phyloP scores from a whole-genome alignment of 1,284 basidiomycete species.

The Rhodotorula sp. region DNA sequence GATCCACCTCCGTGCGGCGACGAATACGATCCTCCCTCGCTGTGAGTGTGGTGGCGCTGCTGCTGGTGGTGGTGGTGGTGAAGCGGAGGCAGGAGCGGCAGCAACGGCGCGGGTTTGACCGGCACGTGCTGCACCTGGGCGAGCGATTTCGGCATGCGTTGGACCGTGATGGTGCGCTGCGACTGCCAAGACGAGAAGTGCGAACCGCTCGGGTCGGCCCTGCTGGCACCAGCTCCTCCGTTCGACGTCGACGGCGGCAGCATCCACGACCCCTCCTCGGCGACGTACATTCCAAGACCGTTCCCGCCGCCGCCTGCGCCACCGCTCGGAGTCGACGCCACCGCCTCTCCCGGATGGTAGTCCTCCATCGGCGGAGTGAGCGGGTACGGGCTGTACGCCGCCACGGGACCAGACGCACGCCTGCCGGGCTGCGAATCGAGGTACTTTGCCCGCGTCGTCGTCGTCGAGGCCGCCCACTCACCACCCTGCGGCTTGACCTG shows the following conservation, averaged over 20 bases:
- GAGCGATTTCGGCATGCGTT: neutral
- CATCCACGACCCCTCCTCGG: no score
- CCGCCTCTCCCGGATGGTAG: neutral
- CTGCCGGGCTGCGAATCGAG: neutral
- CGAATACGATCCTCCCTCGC: neutral
- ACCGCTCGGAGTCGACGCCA: neutral
- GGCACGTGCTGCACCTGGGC: neutral
- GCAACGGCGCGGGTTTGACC: neutral
- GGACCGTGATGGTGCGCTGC: neutral
- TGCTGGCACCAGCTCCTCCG: neutral
- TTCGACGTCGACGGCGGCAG: neutral
- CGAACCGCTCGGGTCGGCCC: neutral
- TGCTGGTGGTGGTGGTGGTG: no score
- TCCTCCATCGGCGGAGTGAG: slow-evolving; percentile 15
- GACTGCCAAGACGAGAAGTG: neutral
- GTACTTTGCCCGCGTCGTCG: neutral
- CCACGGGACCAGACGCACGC: neutral
- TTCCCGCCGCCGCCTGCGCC: no score
- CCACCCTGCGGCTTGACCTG: neutral
- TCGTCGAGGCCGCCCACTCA: no score
- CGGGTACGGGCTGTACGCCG: slow-evolving; percentile 6
- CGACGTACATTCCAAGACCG: no score
- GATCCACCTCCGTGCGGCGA: no score
- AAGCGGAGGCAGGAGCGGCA: no score
- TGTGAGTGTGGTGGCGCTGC: no score